phyloP scores from a whole-genome alignment of 371 early-diverging fungal species.

The Capniomyces stellatus region DNA sequence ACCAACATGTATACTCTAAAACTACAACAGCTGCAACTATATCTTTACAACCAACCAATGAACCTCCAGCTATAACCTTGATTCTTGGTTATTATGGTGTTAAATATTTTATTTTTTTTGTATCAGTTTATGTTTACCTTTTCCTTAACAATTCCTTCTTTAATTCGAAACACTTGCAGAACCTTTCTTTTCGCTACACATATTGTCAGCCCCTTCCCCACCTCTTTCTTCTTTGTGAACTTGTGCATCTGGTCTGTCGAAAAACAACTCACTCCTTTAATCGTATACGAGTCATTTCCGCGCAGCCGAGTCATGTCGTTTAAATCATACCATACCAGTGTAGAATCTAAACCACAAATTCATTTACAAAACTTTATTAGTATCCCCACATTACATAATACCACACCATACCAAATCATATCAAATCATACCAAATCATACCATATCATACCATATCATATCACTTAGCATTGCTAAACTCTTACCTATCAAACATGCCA shows the following conservation, averaged over 20 bases:
- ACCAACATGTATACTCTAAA: too few species aligned
- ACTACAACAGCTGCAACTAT: too few species aligned
- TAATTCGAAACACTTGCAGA: conserved; percentile 13
- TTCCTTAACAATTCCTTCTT: conserved; percentile 12
- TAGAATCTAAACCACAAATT: not conserved
- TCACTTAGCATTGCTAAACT: too few species aligned
- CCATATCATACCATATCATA: too few species aligned
- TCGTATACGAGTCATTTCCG: not conserved
- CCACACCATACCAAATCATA: too few species aligned
- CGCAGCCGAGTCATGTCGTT: not conserved
- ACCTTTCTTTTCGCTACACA: conserved; percentile 18
- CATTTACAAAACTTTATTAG: not conserved
- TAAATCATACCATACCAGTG: not conserved
- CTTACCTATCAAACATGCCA: not conserved
- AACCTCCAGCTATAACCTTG: too few species aligned
- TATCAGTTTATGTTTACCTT: not conserved
- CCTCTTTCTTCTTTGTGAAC: conserved; percentile 8
- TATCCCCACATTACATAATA: too few species aligned
- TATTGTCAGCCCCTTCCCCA: conserved; percentile 5
- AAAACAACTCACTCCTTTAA: conserved; percentile 1
- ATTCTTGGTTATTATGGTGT: too few species aligned
- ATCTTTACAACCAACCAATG: too few species aligned
- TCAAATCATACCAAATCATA: too few species aligned
- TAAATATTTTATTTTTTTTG: too few species aligned
- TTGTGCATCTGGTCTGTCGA: not conserved